Evolutionary conservation across 768 basidiomycete genomes (phyloP), one percentile per base, ranked within the genome.

Genomic region (Podaxis pistillaris): DNA sequence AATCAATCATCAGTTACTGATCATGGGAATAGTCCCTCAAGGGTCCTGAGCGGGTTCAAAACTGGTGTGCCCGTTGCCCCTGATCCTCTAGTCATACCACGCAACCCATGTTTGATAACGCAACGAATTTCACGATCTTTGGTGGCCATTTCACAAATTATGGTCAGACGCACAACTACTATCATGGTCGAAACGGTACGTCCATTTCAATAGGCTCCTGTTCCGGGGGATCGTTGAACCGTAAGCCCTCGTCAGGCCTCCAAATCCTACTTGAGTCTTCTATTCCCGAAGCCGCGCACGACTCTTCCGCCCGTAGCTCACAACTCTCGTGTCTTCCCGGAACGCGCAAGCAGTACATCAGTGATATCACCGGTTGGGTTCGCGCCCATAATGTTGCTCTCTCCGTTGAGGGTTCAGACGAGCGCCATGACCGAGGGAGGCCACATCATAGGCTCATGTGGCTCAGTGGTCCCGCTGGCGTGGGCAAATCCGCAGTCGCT

Each of bases 401-500:
- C 24, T 46, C 58, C 15, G 11, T 41, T 26, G 12, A 11, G 24
- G 9, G 15, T 37, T 7, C 17, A 24, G 11, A 36, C 28, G 22
- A 22, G 44, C 28, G 17, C 9, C 22, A 3, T 50, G 49, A 12
- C 1, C 49, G 13, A 12, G 58, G 28, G 30, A 41, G 33, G 6
- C 33, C 47, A 11, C 22, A 15, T 28, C 28, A 46, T 9, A 55
- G 30, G 15, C 50, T 64, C 37, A 12, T 69, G n/a, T 69, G 71
- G 68, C 51, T 72, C 22, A 63, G 67, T 50, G 72, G 67, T 9
- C 58, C 70, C 53, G 71, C 68, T 7, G 73, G 73, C 2, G 63
- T 67, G n/a, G 72, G 72, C 3, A 74, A 74, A 58, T 70, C 72
- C 3, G 68, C 71, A 4, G 66, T 74, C 12, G 67, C 68, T 11